Evolutionary conservation across 805 yeast species (phyloP), one percentile per base, ranked within the genome.

Genomic region (Lachancea sp.): DNA sequence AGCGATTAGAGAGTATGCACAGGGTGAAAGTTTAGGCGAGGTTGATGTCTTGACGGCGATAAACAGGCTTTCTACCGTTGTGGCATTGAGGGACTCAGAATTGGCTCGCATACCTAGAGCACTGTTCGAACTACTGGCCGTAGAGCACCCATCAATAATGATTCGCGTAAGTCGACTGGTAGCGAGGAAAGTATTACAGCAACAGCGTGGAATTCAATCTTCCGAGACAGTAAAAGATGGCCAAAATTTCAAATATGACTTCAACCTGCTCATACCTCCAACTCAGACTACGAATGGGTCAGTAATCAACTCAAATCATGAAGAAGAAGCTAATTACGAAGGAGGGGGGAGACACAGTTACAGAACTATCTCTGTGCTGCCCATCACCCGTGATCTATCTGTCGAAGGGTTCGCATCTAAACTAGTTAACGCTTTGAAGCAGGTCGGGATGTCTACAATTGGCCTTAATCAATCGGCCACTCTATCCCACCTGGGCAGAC

Each of bases 11-110:
- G 99, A 91, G 59, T 82, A 79, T 57, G 96, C 97, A 1, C 95
- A 89, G 62, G 97, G 97, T 6, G 95, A 88, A 55, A 85, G 95
- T 34, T 76, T 93, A 48, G 99, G 98, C 3, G 98, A 91, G 64
- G 83, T 93, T 8, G 99, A 91, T 62, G 97, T 91, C 2, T 71
- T 91, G 49, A 88, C 95, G 0, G 88, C 88, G 11, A 75, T 83
- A 10, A 74, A 80, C 46, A 75, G 95, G 59, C 74, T 78, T 2
- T 73, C 73, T 39, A 80, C 90, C 0, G 74, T 85, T 51, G 79
- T 87, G 33, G 95, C 98, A 0, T 85, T 91, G 0, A 72, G 99
- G 58, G 98, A 91, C 53, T 85, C 97, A 0, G 99, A 93, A 63
- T 72, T 91, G 25, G 97, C 96, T 0, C 74, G 96, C 59, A 85